Percentiles rank a stretch among this genome's conserved stretches.
These are phyloP conservation scores for Paramecium sexaurelia DNA, from an alignment of 73 alveolate genomes.

Conservation along the genomic window DNA sequence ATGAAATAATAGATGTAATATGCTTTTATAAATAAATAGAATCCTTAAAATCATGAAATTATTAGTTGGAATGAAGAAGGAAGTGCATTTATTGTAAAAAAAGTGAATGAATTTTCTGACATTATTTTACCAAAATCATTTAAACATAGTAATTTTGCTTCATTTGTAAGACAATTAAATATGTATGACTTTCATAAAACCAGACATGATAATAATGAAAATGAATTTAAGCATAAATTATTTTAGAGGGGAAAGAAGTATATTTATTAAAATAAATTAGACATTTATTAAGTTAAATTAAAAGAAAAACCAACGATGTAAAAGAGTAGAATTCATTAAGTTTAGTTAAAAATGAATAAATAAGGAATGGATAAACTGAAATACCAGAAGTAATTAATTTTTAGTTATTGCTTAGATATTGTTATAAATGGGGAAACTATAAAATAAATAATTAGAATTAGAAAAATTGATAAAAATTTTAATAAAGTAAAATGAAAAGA, in stretches of 20 bases:
- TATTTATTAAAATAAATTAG: neutral
- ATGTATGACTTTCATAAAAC: conserved; percentile 92
- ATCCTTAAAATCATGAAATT: conserved; percentile 83
- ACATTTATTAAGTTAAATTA: neutral
- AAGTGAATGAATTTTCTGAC: conserved; percentile 93
- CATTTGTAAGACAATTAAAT: conserved; percentile 94
- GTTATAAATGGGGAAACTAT: neutral
- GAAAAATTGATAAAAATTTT: conserved; percentile 27
- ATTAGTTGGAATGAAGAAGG: conserved; percentile 96
- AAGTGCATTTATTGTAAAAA: conserved; percentile 83
- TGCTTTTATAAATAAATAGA: conserved; percentile 44
- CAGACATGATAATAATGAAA: conserved; percentile 65
- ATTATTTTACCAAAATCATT: conserved; percentile 92
- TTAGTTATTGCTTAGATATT: neutral
- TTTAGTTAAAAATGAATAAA: conserved; percentile 11
- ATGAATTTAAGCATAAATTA: conserved; percentile 60
- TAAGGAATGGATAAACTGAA: neutral
- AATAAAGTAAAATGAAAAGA: conserved; percentile 34
- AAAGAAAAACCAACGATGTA: conserved; percentile 10
- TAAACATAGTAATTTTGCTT: conserved; percentile 96
- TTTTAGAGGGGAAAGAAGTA: conserved; percentile 68
- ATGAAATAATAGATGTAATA: conserved; percentile 24
- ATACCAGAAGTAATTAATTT: neutral
- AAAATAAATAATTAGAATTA: neutral
- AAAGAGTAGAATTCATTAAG: conserved; percentile 16